phyloP scores from a whole-genome alignment of 306 rosid species.

The Rosa multiflora region DNA sequence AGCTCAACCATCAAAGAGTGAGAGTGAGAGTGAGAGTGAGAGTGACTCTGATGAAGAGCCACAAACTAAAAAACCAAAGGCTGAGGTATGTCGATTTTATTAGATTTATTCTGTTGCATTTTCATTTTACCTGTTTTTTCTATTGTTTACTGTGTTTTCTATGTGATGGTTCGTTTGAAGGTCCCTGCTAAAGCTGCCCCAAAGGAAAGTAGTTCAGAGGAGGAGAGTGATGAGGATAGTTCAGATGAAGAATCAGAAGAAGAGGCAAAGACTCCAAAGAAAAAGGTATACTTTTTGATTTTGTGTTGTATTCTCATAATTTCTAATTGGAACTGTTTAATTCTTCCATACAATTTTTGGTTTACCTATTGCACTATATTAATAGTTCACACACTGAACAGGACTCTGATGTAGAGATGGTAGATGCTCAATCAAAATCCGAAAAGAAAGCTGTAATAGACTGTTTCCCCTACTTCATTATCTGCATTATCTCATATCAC shows the following conservation, averaged over 20 bases:
- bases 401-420: conserved; percentile 68
- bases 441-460: conserved; percentile 49
- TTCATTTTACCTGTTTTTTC: neutral
- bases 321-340: neutral
- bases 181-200: conserved; percentile 9
- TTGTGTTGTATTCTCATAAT: neutral
- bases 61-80: conserved; percentile 36
- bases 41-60: conserved; percentile 39
- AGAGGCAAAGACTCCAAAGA: conserved; percentile 48
- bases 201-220: conserved; percentile 31
- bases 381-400: conserved; percentile 20
- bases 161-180: conserved; percentile 9
- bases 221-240: conserved; percentile 18
- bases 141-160: neutral
- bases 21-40: conserved; percentile 28
- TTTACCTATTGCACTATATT: neutral
- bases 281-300: conserved; percentile 25
- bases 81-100: conserved; percentile 19
- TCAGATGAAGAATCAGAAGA: conserved; percentile 14
- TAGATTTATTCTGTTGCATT: neutral
- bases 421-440: conserved; percentile 40
- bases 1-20: conserved; percentile 23
- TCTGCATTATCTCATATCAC: neutral
- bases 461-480: neutral
- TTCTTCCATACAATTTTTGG: neutral